These are phyloP conservation scores for Colletotrichum melonis DNA, from an alignment of 2,329 filamentous ascomycete species.

Conservation along the genomic window DNA sequence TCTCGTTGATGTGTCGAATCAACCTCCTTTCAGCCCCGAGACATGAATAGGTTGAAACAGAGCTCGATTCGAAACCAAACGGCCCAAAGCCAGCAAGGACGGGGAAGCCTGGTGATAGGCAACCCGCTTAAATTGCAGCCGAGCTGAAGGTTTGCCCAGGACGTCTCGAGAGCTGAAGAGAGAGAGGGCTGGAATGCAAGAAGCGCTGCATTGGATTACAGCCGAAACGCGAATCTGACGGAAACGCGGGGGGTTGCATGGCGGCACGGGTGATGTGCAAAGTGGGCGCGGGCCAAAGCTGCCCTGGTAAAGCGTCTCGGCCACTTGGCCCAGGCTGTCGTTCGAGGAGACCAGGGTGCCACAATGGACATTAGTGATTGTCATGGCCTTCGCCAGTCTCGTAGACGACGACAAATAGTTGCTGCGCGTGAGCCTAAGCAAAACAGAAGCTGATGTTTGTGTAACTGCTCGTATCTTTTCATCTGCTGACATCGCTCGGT, in stretches of 20 bases:
- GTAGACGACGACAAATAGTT: background rate
- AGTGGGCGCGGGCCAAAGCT: conserved; percentile 21
- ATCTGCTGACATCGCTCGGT: background rate
- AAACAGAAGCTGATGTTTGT: conserved; percentile 1
- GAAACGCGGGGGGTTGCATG: conserved; percentile 28
- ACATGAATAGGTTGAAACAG: conserved; percentile 22
- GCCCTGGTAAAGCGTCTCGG: conserved; percentile 17
- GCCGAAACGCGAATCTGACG: conserved; percentile 16
- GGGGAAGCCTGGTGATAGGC: background rate
- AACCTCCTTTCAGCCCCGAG: conserved; percentile 7
- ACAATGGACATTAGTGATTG: background rate
- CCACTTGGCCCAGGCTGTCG: background rate
- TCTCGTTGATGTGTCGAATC: conserved; percentile 6
- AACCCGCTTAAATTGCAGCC: background rate
- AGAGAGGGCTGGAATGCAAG: background rate
- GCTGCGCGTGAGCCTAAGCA: background rate
- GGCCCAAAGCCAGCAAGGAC: background rate
- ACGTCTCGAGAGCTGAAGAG: conserved; percentile 1
- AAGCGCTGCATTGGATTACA: background rate
- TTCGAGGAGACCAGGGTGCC: background rate
- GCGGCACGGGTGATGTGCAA: conserved; percentile 28
- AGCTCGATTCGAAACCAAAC: conserved; percentile 17
- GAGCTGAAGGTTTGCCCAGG: conserved; percentile 6
- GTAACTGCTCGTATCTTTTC: background rate
- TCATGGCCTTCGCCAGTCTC: background rate